Base-by-base conservation (phyloP, 2,329 filamentous ascomycete species). In the Aspergillus udagawae region DNA sequence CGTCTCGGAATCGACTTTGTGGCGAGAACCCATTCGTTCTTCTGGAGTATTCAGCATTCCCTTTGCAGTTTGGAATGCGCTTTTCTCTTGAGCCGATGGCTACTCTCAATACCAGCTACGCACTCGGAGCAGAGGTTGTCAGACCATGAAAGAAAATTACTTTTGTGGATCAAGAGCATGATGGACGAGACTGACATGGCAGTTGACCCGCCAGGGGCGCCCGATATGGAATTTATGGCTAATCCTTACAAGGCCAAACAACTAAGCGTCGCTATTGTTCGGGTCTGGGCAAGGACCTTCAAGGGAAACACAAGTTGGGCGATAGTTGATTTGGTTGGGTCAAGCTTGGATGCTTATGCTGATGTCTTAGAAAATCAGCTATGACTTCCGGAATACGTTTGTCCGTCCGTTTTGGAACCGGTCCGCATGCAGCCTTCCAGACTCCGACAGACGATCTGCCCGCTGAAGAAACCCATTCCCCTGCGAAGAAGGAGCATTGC, bases 11-110 rank as follows among this genome's bases (percentile, higher is more conserved):
- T 83, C 51, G 76, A 79, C 51, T 81, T 81, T 52, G 80, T 83
- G 41, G 80, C 81, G 3, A 74, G 75, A 49, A 82, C 78, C 1
- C 80, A 82, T 63, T 81, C 80, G 1, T 79, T 82, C 54, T 80
- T 82, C 63, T 83, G 81, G 82, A 80, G 78, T 41, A 79, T 83
- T 28, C 80, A 83, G 61, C 81, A 83, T 61, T 80, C 80, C 1
- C 70, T 83, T 5, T 82, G 79, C 67, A 81, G 78, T 57, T 66
- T 83, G 17, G 80, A 83, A 61, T 83, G 81, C 55, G 80, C 81
- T 0, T 79, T 79, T 59, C 71, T 79, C 23, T 66, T 79, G 4
- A 78, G 75, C 56, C 73, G 77, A 51, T 79, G 77, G 77, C 64
- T 79, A 4, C 72, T 78, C 25, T 71, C 75, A 4, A 77, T 79